Evolutionary conservation across 768 basidiomycete genomes (phyloP).

Genomic region (Asterophora lycoperdoides): DNA sequence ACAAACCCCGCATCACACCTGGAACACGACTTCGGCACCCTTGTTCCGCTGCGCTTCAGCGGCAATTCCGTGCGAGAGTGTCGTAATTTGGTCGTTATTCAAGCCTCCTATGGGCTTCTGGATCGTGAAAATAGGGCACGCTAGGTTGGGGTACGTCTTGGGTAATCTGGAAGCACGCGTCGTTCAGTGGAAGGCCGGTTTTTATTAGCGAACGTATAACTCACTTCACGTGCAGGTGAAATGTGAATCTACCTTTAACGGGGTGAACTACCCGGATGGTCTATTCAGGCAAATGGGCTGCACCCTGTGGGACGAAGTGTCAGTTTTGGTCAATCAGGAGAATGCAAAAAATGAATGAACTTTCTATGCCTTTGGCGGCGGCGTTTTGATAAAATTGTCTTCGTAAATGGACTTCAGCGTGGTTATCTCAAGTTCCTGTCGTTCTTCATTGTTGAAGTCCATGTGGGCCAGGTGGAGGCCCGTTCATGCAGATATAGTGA

Average conservation of each 20-base stretch:
- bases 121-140: conserved; percentile 63
- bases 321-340: conserved; percentile 3
- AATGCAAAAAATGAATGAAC: conserved; percentile 30
- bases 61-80: conserved; percentile 56
- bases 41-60: conserved; percentile 59
- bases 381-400: conserved; percentile 69
- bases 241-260: conserved; percentile 53
- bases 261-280: conserved; percentile 69
- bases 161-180: conserved; percentile 51
- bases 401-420: conserved; percentile 78
- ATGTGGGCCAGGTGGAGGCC: conserved; percentile 36
- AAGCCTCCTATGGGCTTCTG: conserved; percentile 64
- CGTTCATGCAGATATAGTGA: conserved; percentile 17
- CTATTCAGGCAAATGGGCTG: conserved; percentile 69
- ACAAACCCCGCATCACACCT: conserved; percentile 39
- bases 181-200: background rate
- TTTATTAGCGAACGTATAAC: conserved; percentile 17
- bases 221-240: conserved; percentile 70
- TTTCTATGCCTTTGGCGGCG: conserved; percentile 82
- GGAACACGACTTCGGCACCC: conserved; percentile 77
- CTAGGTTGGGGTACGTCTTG: conserved; percentile 75
- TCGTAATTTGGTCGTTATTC: conserved; percentile 49
- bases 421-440: conserved; percentile 65
- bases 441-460: conserved; percentile 66
- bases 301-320: conserved; percentile 42